Base-by-base conservation (phyloP, 345 rosid genomes). In the Citrus glauca region DNA sequence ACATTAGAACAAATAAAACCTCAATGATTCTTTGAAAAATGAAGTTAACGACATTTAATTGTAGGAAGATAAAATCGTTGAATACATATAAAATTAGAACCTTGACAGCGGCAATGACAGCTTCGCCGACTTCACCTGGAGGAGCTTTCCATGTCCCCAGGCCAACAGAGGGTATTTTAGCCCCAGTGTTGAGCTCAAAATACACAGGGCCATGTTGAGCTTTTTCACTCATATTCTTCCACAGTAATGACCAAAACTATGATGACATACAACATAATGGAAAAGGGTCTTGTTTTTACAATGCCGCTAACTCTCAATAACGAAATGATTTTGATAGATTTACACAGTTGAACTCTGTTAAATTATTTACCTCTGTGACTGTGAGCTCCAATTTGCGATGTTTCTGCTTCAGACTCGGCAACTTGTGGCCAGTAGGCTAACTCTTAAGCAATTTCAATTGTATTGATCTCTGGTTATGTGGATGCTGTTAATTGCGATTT, bases 111-210 rank as follows among this genome's bases (percentile, higher is more conserved):
- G 82, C 69, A 35, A 82, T 79, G 56, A 87, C 84, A 32, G 85
- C 84, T 55, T 86, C 79, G 28, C 81, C 88, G 22, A 84, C 90
- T 1, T 71, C 83, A 33, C 90, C 90, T 0, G 87, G 88, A 38
- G 85, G 73, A 56, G 88, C 88, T 72, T 87, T 89, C 89, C 92
- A 89, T 6, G 89, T 87, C 56, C 90, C 92, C n/a, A 87, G 82
- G 63, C 89, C 92, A 71, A 83, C 84, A 2, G 89, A 76, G 1
- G 90, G 89, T 19, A 87, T 83, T 77, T 84, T 84, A 65, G 88
- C 87, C 25, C 87, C 89, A 0, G 87, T 87, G 73, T 89, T 89
- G 10, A 89, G 90, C 62, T 87, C 84, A 42, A 89, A 87, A 73
- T 78, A 79, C 2, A 57, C 53, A 19, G 79, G 83, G 22, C 65